A percentile compares a stretch with the other conserved stretches of the same genome.
Evolutionary conservation across 495 filamentous ascomycete species (phyloP).

Genomic region (Pyronema domesticum): DNA sequence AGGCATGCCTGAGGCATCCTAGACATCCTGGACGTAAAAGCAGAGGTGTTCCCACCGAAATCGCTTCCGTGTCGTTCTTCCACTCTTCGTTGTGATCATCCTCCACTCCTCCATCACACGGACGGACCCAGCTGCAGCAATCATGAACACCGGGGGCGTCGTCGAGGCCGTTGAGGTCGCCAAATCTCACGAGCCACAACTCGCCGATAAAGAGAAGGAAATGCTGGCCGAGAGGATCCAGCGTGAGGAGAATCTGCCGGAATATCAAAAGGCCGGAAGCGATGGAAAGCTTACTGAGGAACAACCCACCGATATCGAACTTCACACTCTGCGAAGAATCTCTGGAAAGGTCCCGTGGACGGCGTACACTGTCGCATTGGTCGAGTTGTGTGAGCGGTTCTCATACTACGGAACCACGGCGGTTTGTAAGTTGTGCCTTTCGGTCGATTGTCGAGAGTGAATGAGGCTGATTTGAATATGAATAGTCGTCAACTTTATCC

Average conservation of each 20-base stretch:
- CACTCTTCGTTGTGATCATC: too few species aligned
- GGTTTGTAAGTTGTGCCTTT: conserved; percentile 35
- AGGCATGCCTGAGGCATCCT: not conserved
- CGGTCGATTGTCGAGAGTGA: not conserved
- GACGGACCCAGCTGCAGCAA: not conserved
- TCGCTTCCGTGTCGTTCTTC: too few species aligned
- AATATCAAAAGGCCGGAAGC: not conserved
- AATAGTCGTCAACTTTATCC: conserved; percentile 47
- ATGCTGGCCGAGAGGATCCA: not conserved
- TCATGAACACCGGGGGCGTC: not conserved
- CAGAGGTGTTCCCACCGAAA: too few species aligned
- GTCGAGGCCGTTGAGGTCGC: conserved; percentile 4
- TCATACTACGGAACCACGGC: conserved; percentile 62
- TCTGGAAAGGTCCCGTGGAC: conserved; percentile 46
- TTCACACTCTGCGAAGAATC: conserved; percentile 43
- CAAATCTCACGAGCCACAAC: not conserved
- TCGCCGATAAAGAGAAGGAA: not conserved
- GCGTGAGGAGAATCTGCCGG: not conserved
- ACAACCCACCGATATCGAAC: conserved; percentile 42
- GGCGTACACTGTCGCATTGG: conserved; percentile 51
- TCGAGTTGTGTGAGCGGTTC: conserved; percentile 64
- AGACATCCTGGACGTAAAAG: not conserved
- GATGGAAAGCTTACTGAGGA: conserved; percentile 1
- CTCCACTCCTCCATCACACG: too few species aligned
- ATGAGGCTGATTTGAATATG: not conserved